Percentiles rank a stretch among this genome's conserved stretches.
These are phyloP conservation scores for Clitoria ternatea DNA, from an alignment of 306 rosid species.

Conservation along the genomic window DNA sequence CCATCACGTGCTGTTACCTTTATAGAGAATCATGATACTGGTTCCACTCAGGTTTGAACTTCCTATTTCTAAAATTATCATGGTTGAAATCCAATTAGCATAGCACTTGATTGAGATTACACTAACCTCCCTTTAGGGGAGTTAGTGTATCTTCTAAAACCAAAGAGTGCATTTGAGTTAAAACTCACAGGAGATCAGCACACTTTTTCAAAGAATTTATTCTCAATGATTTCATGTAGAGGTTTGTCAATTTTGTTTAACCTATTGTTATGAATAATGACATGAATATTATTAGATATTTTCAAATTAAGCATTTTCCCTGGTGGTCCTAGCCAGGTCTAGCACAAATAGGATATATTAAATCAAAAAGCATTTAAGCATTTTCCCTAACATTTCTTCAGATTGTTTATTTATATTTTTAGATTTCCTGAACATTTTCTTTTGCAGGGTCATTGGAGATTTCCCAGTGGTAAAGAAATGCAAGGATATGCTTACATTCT, in stretches of 20 bases:
- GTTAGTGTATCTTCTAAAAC: too few relatives aligned
- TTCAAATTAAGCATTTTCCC: slow-evolving; percentile 2
- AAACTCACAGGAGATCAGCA: too few relatives aligned
- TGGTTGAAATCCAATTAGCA: too few relatives aligned
- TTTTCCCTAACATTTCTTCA: background rate
- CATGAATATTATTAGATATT: background rate
- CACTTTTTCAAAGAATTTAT: background rate
- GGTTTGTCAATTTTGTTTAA: background rate
- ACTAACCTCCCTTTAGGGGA: too few relatives aligned
- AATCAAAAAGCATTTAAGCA: too few relatives aligned
- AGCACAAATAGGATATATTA: too few relatives aligned
- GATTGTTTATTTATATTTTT: background rate
- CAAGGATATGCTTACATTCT: slow-evolving; percentile 90
- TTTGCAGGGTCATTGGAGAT: slow-evolving; percentile 94
- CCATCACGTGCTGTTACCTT: slow-evolving; percentile 94
- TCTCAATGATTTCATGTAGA: background rate
- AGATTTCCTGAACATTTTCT: background rate
- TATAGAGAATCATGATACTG: slow-evolving; percentile 93
- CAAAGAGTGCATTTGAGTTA: too few relatives aligned
- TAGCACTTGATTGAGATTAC: too few relatives aligned
- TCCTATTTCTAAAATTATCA: slow-evolving; percentile 11
- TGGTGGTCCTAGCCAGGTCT: too few relatives aligned
- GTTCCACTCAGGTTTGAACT: slow-evolving; percentile 85
- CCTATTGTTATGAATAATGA: background rate
- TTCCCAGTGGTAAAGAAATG: slow-evolving; percentile 79